Base-by-base conservation (phyloP, 495 filamentous ascomycete species). In the Penicillium angulare region DNA sequence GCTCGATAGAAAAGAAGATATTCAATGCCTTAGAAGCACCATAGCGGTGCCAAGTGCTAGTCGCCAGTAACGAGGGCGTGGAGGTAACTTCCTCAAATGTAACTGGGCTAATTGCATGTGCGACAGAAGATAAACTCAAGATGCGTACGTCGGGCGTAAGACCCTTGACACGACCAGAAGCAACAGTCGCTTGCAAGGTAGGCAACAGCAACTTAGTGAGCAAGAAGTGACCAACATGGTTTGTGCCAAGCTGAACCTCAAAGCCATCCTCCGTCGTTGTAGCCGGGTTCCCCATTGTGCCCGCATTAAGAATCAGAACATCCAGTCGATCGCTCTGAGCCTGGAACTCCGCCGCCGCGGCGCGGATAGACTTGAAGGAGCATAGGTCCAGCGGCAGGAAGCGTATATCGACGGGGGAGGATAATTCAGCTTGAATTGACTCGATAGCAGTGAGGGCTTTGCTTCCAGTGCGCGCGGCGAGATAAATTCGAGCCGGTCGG, bases 211-310 rank as follows among this genome's bases (percentile, higher is more conserved):
- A 83, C 82, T 70, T 95, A 82, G 47, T 86, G 68, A 58, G 75
- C 65, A 21, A 82, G 81, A 18, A 90, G 66, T 44, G 73, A 56
- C 56, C 68, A 12, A 24, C 82, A 80, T 54, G 79, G 32, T 79
- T 79, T 8, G 81, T 81, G 3, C 91, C 90, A 40, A 89, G 79
- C 27, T 81, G 68, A 0, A 82, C 78, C 17, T 92, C 76, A 74
- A 93, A 95, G 5, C 88, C 87, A 60, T 95, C 89, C 35, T 91
- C 90, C 10, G 85, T 92, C 4, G 64, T 57, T 0, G 50, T 59
- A 12, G 63, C 67, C 2, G 78, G 73, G 9, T 75, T 54, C 0
- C 72, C 81, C 80, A 88, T 84, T 42, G 87, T 78, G n/a, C 85
- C 86, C 12, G 87, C 62, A 56, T 65, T 65, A 18, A 65, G 56